phyloP scores from a whole-genome alignment of 2,329 filamentous ascomycete genomes.

The Diaporthe longicolla region DNA sequence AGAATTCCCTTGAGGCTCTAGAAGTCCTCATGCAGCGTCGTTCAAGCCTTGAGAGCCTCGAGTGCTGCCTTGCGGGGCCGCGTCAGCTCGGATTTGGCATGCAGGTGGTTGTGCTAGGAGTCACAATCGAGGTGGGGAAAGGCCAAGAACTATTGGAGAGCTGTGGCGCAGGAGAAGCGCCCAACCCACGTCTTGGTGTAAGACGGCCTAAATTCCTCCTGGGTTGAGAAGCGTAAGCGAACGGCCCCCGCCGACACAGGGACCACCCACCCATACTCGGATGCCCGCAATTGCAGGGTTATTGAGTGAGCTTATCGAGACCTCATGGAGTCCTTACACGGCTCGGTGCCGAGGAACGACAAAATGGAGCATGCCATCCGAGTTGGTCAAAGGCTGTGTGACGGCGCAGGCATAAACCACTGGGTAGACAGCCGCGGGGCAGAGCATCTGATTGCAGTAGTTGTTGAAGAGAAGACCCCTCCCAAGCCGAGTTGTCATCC shows the following conservation, averaged over 20 bases:
- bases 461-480: slow-evolving; percentile 16
- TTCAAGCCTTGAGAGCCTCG: slow-evolving; percentile 18
- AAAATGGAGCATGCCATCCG: neutral
- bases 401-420: slow-evolving; percentile 22
- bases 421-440: slow-evolving; percentile 31
- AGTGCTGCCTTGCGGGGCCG: slow-evolving; percentile 43
- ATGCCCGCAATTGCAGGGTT: slow-evolving; percentile 16
- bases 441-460: slow-evolving; percentile 29
- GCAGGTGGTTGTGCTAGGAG: slow-evolving; percentile 34
- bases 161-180: slow-evolving; percentile 16
- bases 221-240: slow-evolving; percentile 17
- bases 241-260: slow-evolving; percentile 27
- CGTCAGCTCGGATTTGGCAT: slow-evolving; percentile 42
- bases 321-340: slow-evolving; percentile 9
- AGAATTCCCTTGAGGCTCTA: neutral
- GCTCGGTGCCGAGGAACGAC: slow-evolving; percentile 13
- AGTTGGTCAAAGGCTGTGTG: slow-evolving; percentile 35
- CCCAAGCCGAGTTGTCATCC: slow-evolving; percentile 36
- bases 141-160: slow-evolving; percentile 31
- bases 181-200: slow-evolving; percentile 19
- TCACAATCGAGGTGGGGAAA: slow-evolving; percentile 33
- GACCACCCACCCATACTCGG: slow-evolving; percentile 14
- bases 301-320: slow-evolving; percentile 38
- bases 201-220: slow-evolving; percentile 34
- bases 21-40: neutral